phyloP scores from a whole-genome alignment of 371 early-diverging fungal genomes.

The Haplosporangium sp. region DNA sequence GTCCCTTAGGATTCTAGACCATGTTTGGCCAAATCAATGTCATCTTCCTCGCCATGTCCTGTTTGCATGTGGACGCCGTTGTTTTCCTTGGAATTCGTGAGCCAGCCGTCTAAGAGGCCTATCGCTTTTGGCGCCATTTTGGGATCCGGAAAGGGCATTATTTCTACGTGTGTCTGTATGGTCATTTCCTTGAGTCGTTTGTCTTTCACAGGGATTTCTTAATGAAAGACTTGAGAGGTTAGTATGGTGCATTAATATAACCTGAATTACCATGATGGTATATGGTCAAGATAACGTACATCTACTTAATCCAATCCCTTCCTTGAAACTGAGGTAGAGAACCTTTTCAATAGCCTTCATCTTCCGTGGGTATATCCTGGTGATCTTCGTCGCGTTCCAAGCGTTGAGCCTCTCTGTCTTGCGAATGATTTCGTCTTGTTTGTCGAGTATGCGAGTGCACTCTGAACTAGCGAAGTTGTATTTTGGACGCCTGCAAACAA shows the following conservation, averaged over 20 bases:
- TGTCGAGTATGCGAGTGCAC: background rate
- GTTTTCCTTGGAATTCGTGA: background rate
- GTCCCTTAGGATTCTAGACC: background rate
- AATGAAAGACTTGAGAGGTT: background rate
- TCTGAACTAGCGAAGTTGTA: background rate
- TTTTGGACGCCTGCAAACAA: background rate
- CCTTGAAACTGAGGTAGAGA: background rate
- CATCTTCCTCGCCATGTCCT: conserved; percentile 6
- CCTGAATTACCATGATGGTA: background rate
- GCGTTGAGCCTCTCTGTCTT: background rate
- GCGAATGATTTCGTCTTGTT: background rate
- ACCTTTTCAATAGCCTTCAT: background rate
- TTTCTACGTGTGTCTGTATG: background rate
- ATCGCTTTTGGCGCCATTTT: background rate
- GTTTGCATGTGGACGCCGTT: background rate
- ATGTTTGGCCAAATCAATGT: background rate
- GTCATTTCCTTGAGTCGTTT: background rate
- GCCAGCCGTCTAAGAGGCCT: background rate
- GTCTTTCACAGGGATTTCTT: conserved; percentile 6
- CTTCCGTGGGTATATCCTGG: conserved; percentile 12
- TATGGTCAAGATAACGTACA: background rate
- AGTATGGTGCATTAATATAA: background rate
- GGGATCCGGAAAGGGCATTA: background rate
- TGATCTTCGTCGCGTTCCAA: background rate
- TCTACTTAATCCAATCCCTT: background rate